phyloP scores from a whole-genome alignment of 139 green algal species.

The Chara braunii region DNA sequence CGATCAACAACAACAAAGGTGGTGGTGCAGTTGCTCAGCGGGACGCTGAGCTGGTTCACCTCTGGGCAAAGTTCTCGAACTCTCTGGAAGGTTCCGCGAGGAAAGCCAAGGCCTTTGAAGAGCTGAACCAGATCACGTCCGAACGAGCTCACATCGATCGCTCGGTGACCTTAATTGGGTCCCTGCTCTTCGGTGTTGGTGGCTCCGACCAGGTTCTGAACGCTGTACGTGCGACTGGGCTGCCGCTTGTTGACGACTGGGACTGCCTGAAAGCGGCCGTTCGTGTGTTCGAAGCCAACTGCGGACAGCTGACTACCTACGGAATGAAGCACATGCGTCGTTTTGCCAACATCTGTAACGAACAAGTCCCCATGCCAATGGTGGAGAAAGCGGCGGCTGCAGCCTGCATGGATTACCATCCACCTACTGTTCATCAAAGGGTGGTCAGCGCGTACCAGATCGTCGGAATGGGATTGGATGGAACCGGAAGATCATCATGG shows the following conservation, averaged over 20 bases:
- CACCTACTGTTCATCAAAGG: no score
- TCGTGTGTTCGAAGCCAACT: slow-evolving; percentile 28
- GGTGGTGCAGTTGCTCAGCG: slow-evolving; percentile 58
- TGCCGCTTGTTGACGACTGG: slow-evolving; percentile 77
- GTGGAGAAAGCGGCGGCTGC: not conserved
- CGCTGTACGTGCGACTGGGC: not conserved
- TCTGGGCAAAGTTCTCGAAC: slow-evolving; percentile 46
- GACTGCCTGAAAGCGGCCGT: slow-evolving; percentile 64
- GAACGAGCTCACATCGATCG: slow-evolving; percentile 47
- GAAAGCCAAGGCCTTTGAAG: slow-evolving; percentile 30
- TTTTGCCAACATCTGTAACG: slow-evolving; percentile 9
- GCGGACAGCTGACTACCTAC: not conserved
- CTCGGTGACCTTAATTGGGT: slow-evolving; percentile 12
- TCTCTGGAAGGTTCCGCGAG: slow-evolving; percentile 10
- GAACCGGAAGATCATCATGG: no score
- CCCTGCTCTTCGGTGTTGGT: not conserved
- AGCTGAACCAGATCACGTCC: slow-evolving; percentile 39
- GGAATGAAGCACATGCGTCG: slow-evolving; percentile 18
- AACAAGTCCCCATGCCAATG: not conserved
- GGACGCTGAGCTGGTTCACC: slow-evolving; percentile 73
- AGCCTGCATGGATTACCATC: not conserved
- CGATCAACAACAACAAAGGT: not conserved
- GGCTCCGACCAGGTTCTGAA: not conserved
- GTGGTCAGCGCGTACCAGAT: no score
- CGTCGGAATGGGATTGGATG: no score